phyloP scores from a whole-genome alignment of 2,329 filamentous ascomycete species.

The Plectosphaerella sp. region DNA sequence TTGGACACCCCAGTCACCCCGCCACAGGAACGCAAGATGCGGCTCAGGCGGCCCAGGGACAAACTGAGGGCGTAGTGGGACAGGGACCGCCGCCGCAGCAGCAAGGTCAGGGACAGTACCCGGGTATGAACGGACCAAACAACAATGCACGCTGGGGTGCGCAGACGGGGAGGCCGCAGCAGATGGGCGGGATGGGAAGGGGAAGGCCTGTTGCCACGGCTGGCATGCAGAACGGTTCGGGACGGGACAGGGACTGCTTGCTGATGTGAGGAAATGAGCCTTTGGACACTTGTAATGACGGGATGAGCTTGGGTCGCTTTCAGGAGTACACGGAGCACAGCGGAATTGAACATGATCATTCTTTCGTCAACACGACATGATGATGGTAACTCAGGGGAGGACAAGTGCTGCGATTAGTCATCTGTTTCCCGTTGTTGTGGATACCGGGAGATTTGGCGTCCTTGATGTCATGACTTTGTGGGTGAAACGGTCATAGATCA shows the following conservation, averaged over 20 bases:
- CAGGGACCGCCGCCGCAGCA: background rate
- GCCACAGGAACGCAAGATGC: slow-evolving; percentile 25
- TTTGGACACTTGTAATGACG: background rate
- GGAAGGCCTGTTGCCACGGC: background rate
- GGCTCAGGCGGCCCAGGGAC: background rate
- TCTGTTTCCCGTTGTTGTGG: no score
- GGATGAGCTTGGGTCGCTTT: no score
- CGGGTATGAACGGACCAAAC: background rate
- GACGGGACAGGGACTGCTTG: slow-evolving; percentile 14
- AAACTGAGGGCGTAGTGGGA: slow-evolving; percentile 5
- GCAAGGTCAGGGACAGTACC: background rate
- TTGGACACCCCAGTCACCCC: slow-evolving; percentile 46
- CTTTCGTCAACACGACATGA: no score
- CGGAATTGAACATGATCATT: no score
- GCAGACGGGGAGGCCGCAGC: background rate
- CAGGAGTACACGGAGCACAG: no score
- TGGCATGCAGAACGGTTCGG: slow-evolving; percentile 6
- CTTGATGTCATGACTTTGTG: no score
- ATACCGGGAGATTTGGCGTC: no score
- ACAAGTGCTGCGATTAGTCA: no score
- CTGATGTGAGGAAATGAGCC: background rate
- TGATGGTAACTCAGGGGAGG: no score
- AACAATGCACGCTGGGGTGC: background rate
- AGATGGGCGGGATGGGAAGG: background rate
- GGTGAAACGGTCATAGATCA: no score